Evolutionary conservation across 495 filamentous ascomycete genomes (phyloP).

Genomic region (Penicillium coprophilum): DNA sequence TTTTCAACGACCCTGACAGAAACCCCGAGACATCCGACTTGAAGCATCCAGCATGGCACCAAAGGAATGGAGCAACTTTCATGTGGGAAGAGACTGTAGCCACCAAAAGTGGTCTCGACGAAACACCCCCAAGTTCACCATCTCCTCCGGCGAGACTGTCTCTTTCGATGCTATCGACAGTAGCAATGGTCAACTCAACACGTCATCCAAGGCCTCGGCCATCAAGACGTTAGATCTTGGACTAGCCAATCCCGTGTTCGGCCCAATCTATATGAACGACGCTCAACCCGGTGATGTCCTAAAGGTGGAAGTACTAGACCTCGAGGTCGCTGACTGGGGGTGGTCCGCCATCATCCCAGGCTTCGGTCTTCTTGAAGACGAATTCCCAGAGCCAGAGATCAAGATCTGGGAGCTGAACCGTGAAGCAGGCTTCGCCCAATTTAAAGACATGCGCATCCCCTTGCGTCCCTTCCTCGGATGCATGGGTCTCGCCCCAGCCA

Average conservation of each 20-base stretch:
- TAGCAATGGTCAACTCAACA: conserved; percentile 50
- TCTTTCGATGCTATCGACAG: conserved; percentile 52
- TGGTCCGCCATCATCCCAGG: conserved; percentile 53
- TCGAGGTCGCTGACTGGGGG: conserved; percentile 47
- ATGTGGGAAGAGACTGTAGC: conserved; percentile 40
- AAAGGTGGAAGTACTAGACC: conserved; percentile 45
- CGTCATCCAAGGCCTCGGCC: conserved; percentile 37
- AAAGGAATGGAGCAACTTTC: conserved; percentile 32
- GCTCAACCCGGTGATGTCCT: conserved; percentile 52
- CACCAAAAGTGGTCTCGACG: conserved; percentile 52
- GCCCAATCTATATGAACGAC: conserved; percentile 46
- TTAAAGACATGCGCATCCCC: conserved; percentile 47
- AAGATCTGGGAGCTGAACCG: conserved; percentile 50
- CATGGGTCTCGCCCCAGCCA: conserved; percentile 49
- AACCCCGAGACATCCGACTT: conserved; percentile 22
- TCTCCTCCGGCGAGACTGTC: conserved; percentile 44
- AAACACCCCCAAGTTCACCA: conserved; percentile 45
- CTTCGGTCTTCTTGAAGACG: conserved; percentile 50
- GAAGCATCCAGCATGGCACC: conserved; percentile 25
- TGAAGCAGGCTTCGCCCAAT: conserved; percentile 39
- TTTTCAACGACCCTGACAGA: conserved; percentile 21
- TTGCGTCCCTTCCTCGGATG: conserved; percentile 52
- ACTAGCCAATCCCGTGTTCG: conserved; percentile 49
- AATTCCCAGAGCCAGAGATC: conserved; percentile 43
- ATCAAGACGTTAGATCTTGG: conserved; percentile 43